Evolutionary conservation across 495 filamentous ascomycete genomes (phyloP), one percentile per base, ranked within the genome.

Genomic region (Cercophora sp.): DNA sequence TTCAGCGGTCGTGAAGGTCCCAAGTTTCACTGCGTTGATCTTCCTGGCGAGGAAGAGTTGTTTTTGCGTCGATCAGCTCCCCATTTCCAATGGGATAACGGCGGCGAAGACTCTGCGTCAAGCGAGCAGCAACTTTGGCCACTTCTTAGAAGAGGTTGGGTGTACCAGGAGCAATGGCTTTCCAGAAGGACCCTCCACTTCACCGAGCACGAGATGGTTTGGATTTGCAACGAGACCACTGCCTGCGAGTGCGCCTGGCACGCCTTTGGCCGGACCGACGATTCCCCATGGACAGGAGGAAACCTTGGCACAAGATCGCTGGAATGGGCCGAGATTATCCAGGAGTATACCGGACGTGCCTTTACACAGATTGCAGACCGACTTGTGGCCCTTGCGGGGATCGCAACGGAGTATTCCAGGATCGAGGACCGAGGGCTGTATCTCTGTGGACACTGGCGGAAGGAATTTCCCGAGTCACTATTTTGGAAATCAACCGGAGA

Each of bases 131-230:
- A 20, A 8, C n/a, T 36, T 34, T 49, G 46, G 46, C 46, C 46
- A 4, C 46, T 49, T 6, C 31, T 49, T 5, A 4, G 22, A 10
- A 20, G 46, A 36, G 46, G 46, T 2, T 49, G 46, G 46, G 46
- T 49, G 19, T 49, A 49, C 31, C 46, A 49, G 32, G 46, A 49
- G 20, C 46, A 49, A 22, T 49, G 31, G 13, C 46, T 49, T 10
- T 49, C 46, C 6, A 31, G 2, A 1, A 31, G 46, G 8, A 49
- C 8, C 11, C 31, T 49, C 19, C 46, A 49, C 34, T 49, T 49
- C 5, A 49, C 32, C 9, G n/a, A 23, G 6, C 46, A 49, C 5
- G 46, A 49, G 32, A 26, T 49, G 1, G 22, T 18, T 34, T 49
- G 46, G 46, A 23, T 37, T 6, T 49, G 46, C 20, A 13, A n/a